Percentiles rank a stretch among this genome's conserved stretches.
phyloP scores from a whole-genome alignment of 805 yeast species.

The Ogataea siamensis region DNA sequence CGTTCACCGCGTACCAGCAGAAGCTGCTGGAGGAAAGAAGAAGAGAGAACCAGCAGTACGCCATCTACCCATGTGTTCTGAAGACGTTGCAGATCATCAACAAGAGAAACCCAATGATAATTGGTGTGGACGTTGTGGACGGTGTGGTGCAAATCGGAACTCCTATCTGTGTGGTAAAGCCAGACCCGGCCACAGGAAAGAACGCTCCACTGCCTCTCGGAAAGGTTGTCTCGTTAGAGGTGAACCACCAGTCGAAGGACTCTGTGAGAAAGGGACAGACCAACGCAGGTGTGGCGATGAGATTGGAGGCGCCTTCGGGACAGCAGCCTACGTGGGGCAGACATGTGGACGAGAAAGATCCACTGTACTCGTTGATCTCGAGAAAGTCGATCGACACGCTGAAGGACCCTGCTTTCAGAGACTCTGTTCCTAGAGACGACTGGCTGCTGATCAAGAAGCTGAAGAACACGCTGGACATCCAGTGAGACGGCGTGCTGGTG shows the following conservation, averaged over 20 bases:
- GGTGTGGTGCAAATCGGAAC: slow-evolving; percentile 90
- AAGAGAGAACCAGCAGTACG: slow-evolving; percentile 81
- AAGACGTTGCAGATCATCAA: slow-evolving; percentile 94
- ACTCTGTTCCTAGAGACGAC: slow-evolving; percentile 89
- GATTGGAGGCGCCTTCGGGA: slow-evolving; percentile 88
- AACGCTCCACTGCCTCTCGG: slow-evolving; percentile 74
- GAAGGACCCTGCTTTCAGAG: slow-evolving; percentile 97
- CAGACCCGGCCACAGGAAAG: slow-evolving; percentile 81
- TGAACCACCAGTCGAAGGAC: slow-evolving; percentile 82
- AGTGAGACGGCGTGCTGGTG: slow-evolving; percentile 33
- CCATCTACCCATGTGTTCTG: slow-evolving; percentile 93
- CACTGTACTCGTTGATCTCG: slow-evolving; percentile 82
- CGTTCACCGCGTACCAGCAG: slow-evolving; percentile 88
- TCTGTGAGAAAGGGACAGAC: slow-evolving; percentile 92
- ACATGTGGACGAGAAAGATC: slow-evolving; percentile 93
- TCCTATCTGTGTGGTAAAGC: slow-evolving; percentile 91
- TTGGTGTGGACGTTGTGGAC: slow-evolving; percentile 96
- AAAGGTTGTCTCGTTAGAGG: slow-evolving; percentile 89
- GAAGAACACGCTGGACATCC: slow-evolving; percentile 85
- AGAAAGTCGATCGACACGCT: slow-evolving; percentile 94
- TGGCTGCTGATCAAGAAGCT: slow-evolving; percentile 89
- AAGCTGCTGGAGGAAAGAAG: slow-evolving; percentile 87
- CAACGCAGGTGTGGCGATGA: slow-evolving; percentile 97
- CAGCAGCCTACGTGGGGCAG: slow-evolving; percentile 99
- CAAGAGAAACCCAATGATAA: slow-evolving; percentile 98